Base-by-base conservation (phyloP, 2,329 filamentous ascomycete species). In the Raffaelea arxii region DNA sequence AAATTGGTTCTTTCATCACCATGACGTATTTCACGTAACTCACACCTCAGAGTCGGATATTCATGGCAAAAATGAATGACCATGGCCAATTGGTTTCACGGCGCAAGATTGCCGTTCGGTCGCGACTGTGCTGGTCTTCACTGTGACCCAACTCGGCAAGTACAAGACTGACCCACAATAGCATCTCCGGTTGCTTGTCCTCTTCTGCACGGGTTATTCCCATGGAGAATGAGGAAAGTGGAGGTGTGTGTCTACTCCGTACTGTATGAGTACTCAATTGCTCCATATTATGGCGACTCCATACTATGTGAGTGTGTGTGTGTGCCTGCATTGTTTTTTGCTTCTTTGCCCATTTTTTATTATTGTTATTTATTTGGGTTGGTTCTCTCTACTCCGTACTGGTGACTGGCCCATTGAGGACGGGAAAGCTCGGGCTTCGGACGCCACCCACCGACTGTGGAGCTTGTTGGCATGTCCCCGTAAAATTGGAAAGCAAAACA, bases 371-470 rank as follows among this genome's bases (percentile, higher is more conserved):
- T 38, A 22, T 24, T 32, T 37, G 14, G 11, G 39, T 19, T 38
- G 12, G 21, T 4, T 37, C 23, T 25, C 23, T 40, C 10, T 32
- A 43, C 21, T 30, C n/a, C n/a, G n/a, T n/a, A n/a, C 27, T 32
- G 27, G 10, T 32, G 16, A 16, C 9, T 10, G 32, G 19, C 32
- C 32, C 32, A 36, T n/a, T n/a, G n/a, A n/a, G n/a, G n/a, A 30
- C 50, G 50, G 50, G 43, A 51, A 47, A 47, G 47, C 50, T 51
- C 50, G 50, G 50, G 43, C 40, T 47, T 49, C 47, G 18, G 45
- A 42, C 36, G 49, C 49, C 40, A 49, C 49, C 18, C 39, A 43
- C 41, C 11, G 32, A 5, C 25, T 18, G 44, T 32, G 39, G 44
- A 43, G n/a, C 16, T 27, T n/a, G 41, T 40, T 40, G 46, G 25